A percentile compares a stretch with the other conserved stretches of the same genome.
Evolutionary conservation across 2,329 filamentous ascomycete species (phyloP).

Genomic region (Talaromyces funiculosus): DNA sequence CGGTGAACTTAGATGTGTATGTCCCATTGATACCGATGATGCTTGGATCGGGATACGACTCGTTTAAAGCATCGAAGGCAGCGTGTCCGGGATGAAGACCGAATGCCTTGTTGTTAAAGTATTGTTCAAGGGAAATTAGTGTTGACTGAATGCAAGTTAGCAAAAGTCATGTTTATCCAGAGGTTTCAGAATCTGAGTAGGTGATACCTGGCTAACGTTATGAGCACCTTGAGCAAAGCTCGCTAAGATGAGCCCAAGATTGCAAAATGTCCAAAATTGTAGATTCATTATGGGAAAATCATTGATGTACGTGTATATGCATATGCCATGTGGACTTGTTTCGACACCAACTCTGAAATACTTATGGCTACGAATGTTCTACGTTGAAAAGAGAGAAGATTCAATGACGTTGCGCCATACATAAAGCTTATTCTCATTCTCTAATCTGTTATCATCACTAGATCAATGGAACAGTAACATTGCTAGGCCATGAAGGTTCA

Average conservation of each 20-base stretch:
- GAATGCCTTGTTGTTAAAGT: constrained; percentile 48
- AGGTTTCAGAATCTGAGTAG: neutral
- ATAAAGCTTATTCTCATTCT: too few species aligned
- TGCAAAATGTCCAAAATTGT: neutral
- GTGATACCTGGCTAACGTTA: neutral
- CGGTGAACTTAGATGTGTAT: constrained; percentile 39
- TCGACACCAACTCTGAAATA: neutral
- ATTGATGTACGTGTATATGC: neutral
- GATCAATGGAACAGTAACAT: constrained; percentile 6
- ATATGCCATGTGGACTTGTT: neutral
- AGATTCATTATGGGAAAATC: neutral
- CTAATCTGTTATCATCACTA: neutral
- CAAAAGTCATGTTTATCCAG: neutral
- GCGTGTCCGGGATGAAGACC: constrained; percentile 42
- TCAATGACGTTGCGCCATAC: neutral
- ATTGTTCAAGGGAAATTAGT: constrained; percentile 25
- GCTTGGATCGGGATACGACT: constrained; percentile 38
- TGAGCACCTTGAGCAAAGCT: neutral
- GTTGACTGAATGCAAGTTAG: constrained; percentile 14
- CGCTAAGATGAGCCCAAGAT: neutral
- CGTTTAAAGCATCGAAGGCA: constrained; percentile 39
- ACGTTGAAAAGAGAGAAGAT: neutral
- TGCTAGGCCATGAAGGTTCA: neutral
- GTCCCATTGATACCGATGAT: constrained; percentile 23
- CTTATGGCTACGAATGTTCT: neutral